Percentiles rank a stretch among this genome's conserved stretches.
These are phyloP conservation scores for Puccinellia tenuiflora DNA, from an alignment of 176 grass and related monocot genomes.

Conservation along the genomic window DNA sequence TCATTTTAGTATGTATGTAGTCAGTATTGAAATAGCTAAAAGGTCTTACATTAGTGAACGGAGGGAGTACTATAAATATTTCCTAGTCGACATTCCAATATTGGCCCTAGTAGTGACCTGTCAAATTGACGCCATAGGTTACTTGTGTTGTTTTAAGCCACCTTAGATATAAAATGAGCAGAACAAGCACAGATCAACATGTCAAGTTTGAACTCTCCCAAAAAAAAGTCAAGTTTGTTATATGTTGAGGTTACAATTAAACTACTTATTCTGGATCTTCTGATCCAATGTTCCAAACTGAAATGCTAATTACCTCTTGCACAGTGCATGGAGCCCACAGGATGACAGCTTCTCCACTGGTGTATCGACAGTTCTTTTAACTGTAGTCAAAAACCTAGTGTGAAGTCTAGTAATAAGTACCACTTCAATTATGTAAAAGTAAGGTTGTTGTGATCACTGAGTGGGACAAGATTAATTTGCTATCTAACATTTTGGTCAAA, in stretches of 20 bases:
- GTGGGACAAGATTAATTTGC: not conserved
- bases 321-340: not conserved
- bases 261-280: not conserved
- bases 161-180: not conserved
- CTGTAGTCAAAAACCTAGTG: not conserved
- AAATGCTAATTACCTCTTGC: not conserved
- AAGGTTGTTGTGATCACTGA: not conserved
- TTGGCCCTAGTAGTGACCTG: not conserved
- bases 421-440: not conserved
- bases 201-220: no score
- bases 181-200: not conserved
- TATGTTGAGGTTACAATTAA: not conserved
- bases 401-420: not conserved
- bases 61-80: conserved; percentile 1
- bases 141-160: not conserved
- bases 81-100: not conserved
- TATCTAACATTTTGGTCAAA: not conserved
- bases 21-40: no score
- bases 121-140: not conserved
- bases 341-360: not conserved
- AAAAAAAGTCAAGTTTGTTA: not conserved
- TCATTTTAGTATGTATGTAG: no score
- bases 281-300: not conserved
- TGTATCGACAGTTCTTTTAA: not conserved
- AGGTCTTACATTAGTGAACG: no score